These are phyloP conservation scores for Plasmodium vivax DNA, from an alignment of 169 alveolate genomes.

Conservation along the genomic window DNA sequence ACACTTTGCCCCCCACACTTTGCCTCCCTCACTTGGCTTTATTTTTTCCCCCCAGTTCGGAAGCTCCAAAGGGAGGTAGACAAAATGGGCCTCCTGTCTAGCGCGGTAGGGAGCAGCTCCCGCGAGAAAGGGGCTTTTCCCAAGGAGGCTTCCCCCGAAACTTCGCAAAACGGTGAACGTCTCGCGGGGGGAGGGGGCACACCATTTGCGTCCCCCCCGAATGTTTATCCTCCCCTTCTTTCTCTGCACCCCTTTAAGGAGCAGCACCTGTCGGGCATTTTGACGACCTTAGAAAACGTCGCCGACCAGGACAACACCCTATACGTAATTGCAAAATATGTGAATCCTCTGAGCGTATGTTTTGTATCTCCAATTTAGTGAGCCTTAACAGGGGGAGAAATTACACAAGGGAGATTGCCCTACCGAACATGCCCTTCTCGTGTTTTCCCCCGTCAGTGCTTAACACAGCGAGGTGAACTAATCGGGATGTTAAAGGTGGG, in stretches of 20 bases:
- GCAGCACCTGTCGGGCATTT: constrained; percentile 8
- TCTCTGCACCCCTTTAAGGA: not conserved
- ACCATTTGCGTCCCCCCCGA: not conserved
- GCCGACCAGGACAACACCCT: constrained; percentile 16
- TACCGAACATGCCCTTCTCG: not conserved
- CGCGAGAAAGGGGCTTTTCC: not conserved
- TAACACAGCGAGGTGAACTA: not conserved
- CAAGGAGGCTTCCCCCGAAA: not conserved
- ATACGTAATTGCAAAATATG: constrained; percentile 20
- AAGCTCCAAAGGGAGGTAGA: constrained; percentile 18
- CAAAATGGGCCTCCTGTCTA: constrained; percentile 38
- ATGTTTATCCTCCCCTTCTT: not conserved
- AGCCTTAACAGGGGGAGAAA: not conserved
- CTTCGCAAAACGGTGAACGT: not conserved
- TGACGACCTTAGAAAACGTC: constrained; percentile 18
- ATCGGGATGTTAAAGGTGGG: constrained; percentile 44
- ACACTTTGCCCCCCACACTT: not conserved
- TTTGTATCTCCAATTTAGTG: not conserved
- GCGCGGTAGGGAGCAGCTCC: not conserved
- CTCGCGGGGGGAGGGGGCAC: not conserved
- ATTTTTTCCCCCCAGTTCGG: constrained; percentile 14
- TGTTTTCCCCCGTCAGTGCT: constrained; percentile 1
- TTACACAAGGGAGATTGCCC: not conserved
- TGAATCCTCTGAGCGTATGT: not conserved
- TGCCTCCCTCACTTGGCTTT: not conserved